Percentiles rank a stretch among this genome's conserved stretches.
These are phyloP conservation scores for Pholiota molesta DNA, from an alignment of 768 basidiomycete species.

Conservation along the genomic window DNA sequence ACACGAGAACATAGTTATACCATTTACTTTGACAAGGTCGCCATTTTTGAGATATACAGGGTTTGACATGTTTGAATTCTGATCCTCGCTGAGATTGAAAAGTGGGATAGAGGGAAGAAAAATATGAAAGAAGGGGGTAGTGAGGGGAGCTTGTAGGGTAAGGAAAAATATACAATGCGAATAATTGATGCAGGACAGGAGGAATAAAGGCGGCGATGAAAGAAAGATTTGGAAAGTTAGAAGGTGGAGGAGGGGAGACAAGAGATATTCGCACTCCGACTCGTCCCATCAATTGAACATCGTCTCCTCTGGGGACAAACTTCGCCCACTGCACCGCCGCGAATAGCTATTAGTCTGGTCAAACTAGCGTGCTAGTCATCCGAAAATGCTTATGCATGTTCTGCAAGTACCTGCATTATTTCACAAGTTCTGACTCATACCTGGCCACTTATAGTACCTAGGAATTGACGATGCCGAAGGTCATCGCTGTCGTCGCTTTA, in stretches of 20 bases:
- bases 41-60: conserved; percentile 78
- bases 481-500: no score
- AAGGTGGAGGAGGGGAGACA: conserved; percentile 43
- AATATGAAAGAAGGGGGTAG: conserved; percentile 25
- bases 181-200: conserved; percentile 24
- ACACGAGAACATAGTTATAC: conserved; percentile 47
- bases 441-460: neutral
- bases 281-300: conserved; percentile 24
- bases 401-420: neutral
- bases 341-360: neutral
- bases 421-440: neutral
- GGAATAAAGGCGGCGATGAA: conserved; percentile 25
- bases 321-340: conserved; percentile 12
- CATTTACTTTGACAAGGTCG: conserved; percentile 84
- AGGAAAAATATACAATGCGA: conserved; percentile 23
- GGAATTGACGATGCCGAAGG: neutral
- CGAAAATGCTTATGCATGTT: no score
- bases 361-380: neutral
- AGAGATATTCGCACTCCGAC: conserved; percentile 51
- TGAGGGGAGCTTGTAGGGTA: conserved; percentile 15
- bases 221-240: conserved; percentile 30
- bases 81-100: conserved; percentile 33
- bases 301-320: conserved; percentile 14
- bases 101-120: conserved; percentile 30
- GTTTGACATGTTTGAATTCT: conserved; percentile 38